Conservation (phyloP, 2,329 filamentous ascomycete genomes). For the Aplosporella prunicola region DNA sequence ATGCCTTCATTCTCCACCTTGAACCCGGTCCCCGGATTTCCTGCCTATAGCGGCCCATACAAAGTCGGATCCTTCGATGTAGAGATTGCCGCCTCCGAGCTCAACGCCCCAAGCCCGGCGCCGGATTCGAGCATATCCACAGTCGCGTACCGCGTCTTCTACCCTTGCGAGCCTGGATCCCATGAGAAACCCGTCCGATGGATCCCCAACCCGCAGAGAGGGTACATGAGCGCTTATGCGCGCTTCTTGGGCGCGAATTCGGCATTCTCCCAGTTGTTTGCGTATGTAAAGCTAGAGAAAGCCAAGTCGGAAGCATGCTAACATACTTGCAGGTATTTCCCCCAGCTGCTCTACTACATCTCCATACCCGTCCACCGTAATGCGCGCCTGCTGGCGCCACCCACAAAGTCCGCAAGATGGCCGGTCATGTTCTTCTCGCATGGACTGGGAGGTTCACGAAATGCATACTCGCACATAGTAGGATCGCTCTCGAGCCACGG, state of each 20-base stretch:
- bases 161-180: slow-evolving; percentile 50
- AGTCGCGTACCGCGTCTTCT: slow-evolving; percentile 73
- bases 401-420: slow-evolving; percentile 50
- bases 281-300: slow-evolving; percentile 20
- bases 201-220: slow-evolving; percentile 68
- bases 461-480: slow-evolving; percentile 75
- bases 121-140: slow-evolving; percentile 52
- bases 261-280: slow-evolving; percentile 32
- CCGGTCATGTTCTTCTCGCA: slow-evolving; percentile 82
- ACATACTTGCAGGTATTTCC: slow-evolving; percentile 48
- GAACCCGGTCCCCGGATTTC: slow-evolving; percentile 63
- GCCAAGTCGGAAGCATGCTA: neutral
- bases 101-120: slow-evolving; percentile 41
- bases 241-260: slow-evolving; percentile 61
- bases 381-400: slow-evolving; percentile 48
- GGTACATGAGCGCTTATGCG: slow-evolving; percentile 65
- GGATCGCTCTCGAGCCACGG: slow-evolving; percentile 74
- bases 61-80: slow-evolving; percentile 72
- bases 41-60: slow-evolving; percentile 66
- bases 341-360: slow-evolving; percentile 63
- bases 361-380: slow-evolving; percentile 65
- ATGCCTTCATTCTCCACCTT: slow-evolving; percentile 39
- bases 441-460: slow-evolving; percentile 69
- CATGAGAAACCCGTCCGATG: slow-evolving; percentile 57
- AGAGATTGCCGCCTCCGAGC: slow-evolving; percentile 58